Conservation (phyloP, 2,329 filamentous ascomycete species). For the Epichloe gansuensis region DNA sequence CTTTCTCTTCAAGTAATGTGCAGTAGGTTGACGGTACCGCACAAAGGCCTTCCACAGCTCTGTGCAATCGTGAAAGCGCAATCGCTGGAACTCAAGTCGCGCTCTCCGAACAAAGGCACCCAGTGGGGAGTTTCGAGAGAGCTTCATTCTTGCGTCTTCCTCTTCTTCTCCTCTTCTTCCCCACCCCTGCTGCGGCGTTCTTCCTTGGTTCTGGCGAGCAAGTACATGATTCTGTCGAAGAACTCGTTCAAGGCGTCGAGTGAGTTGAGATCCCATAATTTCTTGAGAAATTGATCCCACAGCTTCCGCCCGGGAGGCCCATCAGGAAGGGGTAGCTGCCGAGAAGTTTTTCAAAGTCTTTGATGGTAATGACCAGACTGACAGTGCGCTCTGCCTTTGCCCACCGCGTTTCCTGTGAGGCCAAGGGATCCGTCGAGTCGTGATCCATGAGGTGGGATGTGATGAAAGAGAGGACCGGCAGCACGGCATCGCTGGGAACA, state of each 20-base stretch:
- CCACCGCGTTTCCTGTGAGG: constrained; percentile 28
- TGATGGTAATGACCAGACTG: constrained; percentile 40
- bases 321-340: constrained; percentile 36
- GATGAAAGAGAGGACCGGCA: constrained; percentile 69
- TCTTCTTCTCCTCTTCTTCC: constrained; percentile 32
- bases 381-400: constrained; percentile 36
- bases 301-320: constrained; percentile 59
- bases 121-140: constrained; percentile 65
- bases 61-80: constrained; percentile 69
- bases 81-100: constrained; percentile 64
- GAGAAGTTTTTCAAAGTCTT: constrained; percentile 49
- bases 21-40: constrained; percentile 66
- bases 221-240: constrained; percentile 45
- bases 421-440: constrained; percentile 15
- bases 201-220: constrained; percentile 51
- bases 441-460: constrained; percentile 54
- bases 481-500: constrained; percentile 56
- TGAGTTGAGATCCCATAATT: constrained; percentile 74
- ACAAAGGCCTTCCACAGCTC: constrained; percentile 76
- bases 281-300: constrained; percentile 76
- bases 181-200: constrained; percentile 42
- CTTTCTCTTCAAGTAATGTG: constrained; percentile 50
- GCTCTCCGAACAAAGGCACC: constrained; percentile 70
- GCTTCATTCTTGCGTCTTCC: constrained; percentile 38
- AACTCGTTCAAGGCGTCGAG: constrained; percentile 71